Conservation (phyloP, 2,329 filamentous ascomycete genomes). For the Monascus ruber region DNA sequence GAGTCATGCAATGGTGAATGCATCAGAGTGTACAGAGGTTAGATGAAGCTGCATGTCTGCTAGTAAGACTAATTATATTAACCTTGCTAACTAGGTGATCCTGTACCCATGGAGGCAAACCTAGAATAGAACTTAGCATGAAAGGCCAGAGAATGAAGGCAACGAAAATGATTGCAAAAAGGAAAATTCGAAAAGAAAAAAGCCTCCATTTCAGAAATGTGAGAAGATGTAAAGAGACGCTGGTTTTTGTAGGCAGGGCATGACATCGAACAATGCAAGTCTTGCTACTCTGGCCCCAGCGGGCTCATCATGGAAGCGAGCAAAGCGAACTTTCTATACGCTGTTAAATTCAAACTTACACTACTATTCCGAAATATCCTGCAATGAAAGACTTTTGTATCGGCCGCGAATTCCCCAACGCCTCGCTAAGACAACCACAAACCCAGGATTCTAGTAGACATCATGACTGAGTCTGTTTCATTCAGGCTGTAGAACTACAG, state of each 20-base stretch:
- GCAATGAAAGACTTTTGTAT: neutral
- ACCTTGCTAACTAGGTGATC: no score
- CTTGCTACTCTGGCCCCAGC: conserved; percentile 44
- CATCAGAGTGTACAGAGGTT: no score
- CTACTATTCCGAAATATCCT: conserved; percentile 1
- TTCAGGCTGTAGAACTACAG: conserved; percentile 18
- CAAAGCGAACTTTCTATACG: no score
- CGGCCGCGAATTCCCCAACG: neutral
- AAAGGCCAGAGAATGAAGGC: no score
- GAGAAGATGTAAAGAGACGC: conserved; percentile 54
- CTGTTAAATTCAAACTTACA: conserved; percentile 6
- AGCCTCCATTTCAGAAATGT: conserved; percentile 40
- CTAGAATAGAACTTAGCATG: no score
- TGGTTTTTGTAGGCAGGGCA: conserved; percentile 51
- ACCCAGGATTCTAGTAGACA: neutral
- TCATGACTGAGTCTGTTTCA: conserved; percentile 5
- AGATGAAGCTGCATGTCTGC: no score
- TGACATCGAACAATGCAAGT: conserved; percentile 19
- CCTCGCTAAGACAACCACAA: conserved; percentile 1
- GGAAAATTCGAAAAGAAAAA: neutral
- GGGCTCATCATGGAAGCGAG: conserved; percentile 33
- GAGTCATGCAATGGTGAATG: no score
- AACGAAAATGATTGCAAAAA: no score
- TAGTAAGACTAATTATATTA: no score
- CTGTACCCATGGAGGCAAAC: no score